Evolutionary conservation across 148 eudicot species (phyloP), one percentile per base, ranked within the genome.

Genomic region (Simmondsia chinensis): DNA sequence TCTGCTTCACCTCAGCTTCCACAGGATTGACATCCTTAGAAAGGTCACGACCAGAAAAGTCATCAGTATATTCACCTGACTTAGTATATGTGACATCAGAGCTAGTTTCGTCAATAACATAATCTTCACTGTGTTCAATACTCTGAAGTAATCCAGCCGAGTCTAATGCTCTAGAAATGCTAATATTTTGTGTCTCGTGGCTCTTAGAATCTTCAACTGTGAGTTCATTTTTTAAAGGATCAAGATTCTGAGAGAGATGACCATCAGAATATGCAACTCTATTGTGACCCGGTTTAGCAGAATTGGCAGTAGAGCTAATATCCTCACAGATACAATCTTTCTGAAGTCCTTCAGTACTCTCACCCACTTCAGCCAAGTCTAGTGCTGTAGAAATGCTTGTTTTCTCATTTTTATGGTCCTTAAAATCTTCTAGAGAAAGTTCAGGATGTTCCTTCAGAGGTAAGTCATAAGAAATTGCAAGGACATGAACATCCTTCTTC

Each of bases 201-300:
- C 54, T 61, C n/a, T 56, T 50, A 13, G 57, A 49, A 43, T 54
- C 69, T 36, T 68, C 47, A 19, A 48, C 31, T 24, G 40, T 34
- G n/a, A 20, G 36, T 21, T 53, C 60, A 22, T n/a, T n/a, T n/a
- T n/a, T n/a, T n/a, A n/a, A n/a, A n/a, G n/a, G n/a, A n/a, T n/a
- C n/a, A n/a, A n/a, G n/a, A n/a, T n/a, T n/a, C n/a, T n/a, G n/a
- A n/a, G n/a, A n/a, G n/a, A n/a, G n/a, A n/a, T n/a, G n/a, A n/a
- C n/a, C n/a, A n/a, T n/a, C n/a, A n/a, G n/a, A n/a, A n/a, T n/a
- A n/a, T n/a, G n/a, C n/a, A n/a, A n/a, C n/a, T n/a, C n/a, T n/a
- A n/a, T n/a, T n/a, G n/a, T n/a, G n/a, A n/a, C n/a, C n/a, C n/a
- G n/a, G n/a, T n/a, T n/a, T n/a, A n/a, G n/a, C n/a, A n/a, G n/a